Evolutionary conservation across 345 rosid genomes (phyloP), one percentile per base, ranked within the genome.

Genomic region (Salix arbutifolia): DNA sequence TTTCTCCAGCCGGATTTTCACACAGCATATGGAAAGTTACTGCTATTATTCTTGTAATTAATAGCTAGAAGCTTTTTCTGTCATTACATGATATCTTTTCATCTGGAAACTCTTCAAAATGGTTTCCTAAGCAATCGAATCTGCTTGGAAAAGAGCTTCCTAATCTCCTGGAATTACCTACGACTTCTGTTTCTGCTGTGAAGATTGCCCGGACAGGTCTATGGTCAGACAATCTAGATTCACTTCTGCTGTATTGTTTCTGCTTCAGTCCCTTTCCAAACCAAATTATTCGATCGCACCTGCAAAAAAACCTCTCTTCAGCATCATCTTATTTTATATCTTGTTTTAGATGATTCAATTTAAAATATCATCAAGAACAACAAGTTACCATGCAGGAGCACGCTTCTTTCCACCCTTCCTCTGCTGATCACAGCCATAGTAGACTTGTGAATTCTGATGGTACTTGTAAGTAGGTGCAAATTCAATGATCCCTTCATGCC

Each of bases 401-500:
- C 99, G 91, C 0, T 86, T 89, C 58, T 91, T 93, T 23, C 87
- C 91, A 58, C 64, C 64, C 74, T 92, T 91, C 13, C 95, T 85
- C 62, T 87, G 86, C 37, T 83, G 82, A 66, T 82, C 77, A 80
- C 87, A 93, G 65, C 53, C 90, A 13, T 81, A 97, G 70, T 96
- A 96, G 70, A 79, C 77, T 61, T 96, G 95, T 1, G 99, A 93
- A 74, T 93, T 83, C 9, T 74, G 33, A 30, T 81, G 78, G 78
- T 96, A 96, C 81, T 96, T 96, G 86, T 96, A 96, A 17, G 99
- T 96, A 21, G 99, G 99, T 73, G 98, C 92, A 73, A 96, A 96
- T 44, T 77, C 80, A 23, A 96, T 96, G 18, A 65, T 84, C 10
- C 99, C 99, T 81, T 96, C 99, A 79, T 90, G 87, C 99, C 99